Evolutionary conservation across 805 yeast species (phyloP).

Genomic region (Ogataea angusta): DNA sequence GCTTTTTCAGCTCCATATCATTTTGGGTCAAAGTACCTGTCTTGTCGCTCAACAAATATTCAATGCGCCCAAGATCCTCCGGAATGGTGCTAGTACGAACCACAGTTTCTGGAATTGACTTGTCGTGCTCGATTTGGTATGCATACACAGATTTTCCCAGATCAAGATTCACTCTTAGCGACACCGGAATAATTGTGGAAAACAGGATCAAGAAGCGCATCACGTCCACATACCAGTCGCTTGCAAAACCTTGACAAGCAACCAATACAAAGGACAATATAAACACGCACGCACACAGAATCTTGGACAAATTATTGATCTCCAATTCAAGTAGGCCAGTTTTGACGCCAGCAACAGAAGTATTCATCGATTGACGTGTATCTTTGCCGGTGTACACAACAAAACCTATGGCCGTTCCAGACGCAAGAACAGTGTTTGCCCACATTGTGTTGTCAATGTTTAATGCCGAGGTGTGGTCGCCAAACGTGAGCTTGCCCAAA

Average conservation of each 20-base stretch:
- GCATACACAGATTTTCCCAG: conserved; percentile 96
- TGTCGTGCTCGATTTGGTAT: conserved; percentile 87
- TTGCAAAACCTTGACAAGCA: conserved; percentile 67
- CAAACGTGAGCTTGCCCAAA: conserved; percentile 66
- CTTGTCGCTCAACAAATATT: conserved; percentile 86
- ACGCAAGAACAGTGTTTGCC: conserved; percentile 97
- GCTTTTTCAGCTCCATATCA: conserved; percentile 93
- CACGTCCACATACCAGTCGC: conserved; percentile 84
- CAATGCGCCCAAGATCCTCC: conserved; percentile 94
- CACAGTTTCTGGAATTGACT: conserved; percentile 75
- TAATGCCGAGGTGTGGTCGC: conserved; percentile 59
- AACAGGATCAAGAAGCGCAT: conserved; percentile 88
- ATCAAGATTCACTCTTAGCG: conserved; percentile 89
- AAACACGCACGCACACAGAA: conserved; percentile 84
- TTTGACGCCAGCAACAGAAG: conserved; percentile 82
- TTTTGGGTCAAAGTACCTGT: conserved; percentile 98
- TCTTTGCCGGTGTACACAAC: conserved; percentile 88
- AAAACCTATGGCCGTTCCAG: conserved; percentile 87
- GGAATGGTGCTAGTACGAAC: conserved; percentile 98
- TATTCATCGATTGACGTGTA: conserved; percentile 93
- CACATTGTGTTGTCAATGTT: conserved; percentile 90
- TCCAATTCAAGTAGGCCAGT: conserved; percentile 88
- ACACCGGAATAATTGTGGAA: conserved; percentile 94
- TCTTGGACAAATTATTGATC: conserved; percentile 82
- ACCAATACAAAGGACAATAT: conserved; percentile 73